These are phyloP conservation scores for Ophiobolus disseminans DNA, from an alignment of 2,329 filamentous ascomycete genomes.

Conservation along the genomic window DNA sequence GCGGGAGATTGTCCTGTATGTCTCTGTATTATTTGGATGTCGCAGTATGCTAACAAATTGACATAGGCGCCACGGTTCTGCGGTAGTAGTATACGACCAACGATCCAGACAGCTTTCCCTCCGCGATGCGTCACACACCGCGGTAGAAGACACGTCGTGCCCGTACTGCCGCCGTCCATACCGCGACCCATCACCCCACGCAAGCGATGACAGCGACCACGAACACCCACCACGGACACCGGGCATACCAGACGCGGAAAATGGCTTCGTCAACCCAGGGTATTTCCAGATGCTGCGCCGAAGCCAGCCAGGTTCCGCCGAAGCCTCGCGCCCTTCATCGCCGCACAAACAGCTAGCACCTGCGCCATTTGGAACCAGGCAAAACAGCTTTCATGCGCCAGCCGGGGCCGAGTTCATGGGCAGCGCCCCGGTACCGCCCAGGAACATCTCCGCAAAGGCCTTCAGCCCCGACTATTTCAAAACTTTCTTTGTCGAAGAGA, in stretches of 20 bases:
- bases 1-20: constrained; percentile 81
- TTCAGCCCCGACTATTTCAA: constrained; percentile 94
- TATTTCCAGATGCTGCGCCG: constrained; percentile 93
- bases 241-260: constrained; percentile 48
- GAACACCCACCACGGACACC: constrained; percentile 33
- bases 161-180: constrained; percentile 87
- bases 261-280: constrained; percentile 83
- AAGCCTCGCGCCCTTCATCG: constrained; percentile 56
- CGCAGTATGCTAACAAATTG: constrained; percentile 19
- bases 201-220: constrained; percentile 40
- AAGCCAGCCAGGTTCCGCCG: constrained; percentile 61
- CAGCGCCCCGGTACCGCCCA: constrained; percentile 51
- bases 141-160: constrained; percentile 72
- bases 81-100: constrained; percentile 89
- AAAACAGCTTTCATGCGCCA: constrained; percentile 50
- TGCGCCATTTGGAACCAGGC: constrained; percentile 31
- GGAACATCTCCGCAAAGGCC: constrained; percentile 76
- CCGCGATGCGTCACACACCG: constrained; percentile 64
- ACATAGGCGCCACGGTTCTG: constrained; percentile 84
- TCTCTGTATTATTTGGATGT: constrained; percentile 22
- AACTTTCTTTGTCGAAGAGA: constrained; percentile 89
- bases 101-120: constrained; percentile 85
- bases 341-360: constrained; percentile 55
- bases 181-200: constrained; percentile 52
- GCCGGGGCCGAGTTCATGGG: constrained; percentile 59